These are phyloP conservation scores for Sporothrix globosa DNA, from an alignment of 2,329 filamentous ascomycete genomes.

Conservation along the genomic window DNA sequence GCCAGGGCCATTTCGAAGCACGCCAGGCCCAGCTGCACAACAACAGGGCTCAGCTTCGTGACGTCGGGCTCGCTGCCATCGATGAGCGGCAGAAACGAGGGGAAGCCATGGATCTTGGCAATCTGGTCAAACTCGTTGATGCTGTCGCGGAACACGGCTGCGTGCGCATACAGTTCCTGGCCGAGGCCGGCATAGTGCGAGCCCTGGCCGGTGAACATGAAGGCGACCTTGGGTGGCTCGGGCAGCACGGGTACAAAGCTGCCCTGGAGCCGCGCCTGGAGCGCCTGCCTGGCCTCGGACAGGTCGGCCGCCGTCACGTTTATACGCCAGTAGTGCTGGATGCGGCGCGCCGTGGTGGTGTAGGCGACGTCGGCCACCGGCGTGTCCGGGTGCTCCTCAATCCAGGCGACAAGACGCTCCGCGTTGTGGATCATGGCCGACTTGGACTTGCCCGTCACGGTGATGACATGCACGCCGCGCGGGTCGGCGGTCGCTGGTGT, in stretches of 20 bases:
- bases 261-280: conserved; percentile 49
- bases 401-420: conserved; percentile 57
- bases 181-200: conserved; percentile 58
- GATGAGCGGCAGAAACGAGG: conserved; percentile 59
- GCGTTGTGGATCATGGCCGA: conserved; percentile 62
- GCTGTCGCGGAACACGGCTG: conserved; percentile 54
- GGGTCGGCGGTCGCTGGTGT: conserved; percentile 49
- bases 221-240: conserved; percentile 53
- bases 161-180: conserved; percentile 54
- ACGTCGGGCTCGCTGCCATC: conserved; percentile 51
- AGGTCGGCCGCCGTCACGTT: conserved; percentile 51
- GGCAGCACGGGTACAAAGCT: conserved; percentile 50
- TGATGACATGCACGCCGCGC: conserved; percentile 60
- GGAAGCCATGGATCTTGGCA: conserved; percentile 55
- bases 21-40: conserved; percentile 58
- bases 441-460: conserved; percentile 60
- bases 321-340: conserved; percentile 63
- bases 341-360: conserved; percentile 67
- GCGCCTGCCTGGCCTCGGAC: conserved; percentile 48
- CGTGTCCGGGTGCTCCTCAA: conserved; percentile 56
- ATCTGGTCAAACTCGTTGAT: conserved; percentile 62
- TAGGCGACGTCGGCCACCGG: conserved; percentile 65
- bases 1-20: conserved; percentile 62
- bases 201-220: conserved; percentile 62
- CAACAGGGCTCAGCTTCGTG: conserved; percentile 52